Percentiles rank a stretch among this genome's conserved stretches.
phyloP scores from a whole-genome alignment of 129 eudicot genomes.

The Centrapalus pauciflorus region DNA sequence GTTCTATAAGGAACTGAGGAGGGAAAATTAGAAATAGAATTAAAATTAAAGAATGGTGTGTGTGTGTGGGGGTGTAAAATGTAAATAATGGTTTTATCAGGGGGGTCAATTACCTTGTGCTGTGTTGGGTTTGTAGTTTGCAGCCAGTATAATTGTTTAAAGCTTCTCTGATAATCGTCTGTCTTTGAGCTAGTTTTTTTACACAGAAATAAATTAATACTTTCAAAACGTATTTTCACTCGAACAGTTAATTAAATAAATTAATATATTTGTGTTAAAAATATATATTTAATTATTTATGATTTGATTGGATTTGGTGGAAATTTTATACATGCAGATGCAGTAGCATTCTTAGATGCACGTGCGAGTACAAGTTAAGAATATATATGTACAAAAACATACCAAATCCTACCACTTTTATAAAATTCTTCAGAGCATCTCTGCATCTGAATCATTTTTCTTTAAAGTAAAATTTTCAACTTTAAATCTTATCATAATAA shows the following conservation, averaged over 20 bases:
- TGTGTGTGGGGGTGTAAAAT: constrained; percentile 9
- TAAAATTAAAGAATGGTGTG: too few relatives aligned
- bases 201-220: constrained; percentile 4
- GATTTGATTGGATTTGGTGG: neutral
- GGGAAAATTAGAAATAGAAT: constrained; percentile 20
- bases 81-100: constrained; percentile 19
- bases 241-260: neutral
- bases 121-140: constrained; percentile 15
- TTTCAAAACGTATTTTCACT: neutral
- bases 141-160: constrained; percentile 34
- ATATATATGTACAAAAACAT: constrained; percentile 2
- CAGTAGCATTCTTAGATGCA: constrained; percentile 4
- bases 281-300: too few relatives aligned
- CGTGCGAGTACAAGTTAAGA: constrained; percentile 9
- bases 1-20: constrained; percentile 49
- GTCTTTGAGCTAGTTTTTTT: neutral
- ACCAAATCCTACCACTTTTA: constrained; percentile 3
- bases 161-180: constrained; percentile 29
- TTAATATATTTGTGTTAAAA: neutral
- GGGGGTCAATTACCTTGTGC: constrained; percentile 30
- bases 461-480: too few relatives aligned
- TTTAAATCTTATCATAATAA: too few relatives aligned
- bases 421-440: neutral
- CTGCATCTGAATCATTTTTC: too few relatives aligned
- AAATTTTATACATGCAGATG: neutral